Evolutionary conservation across 768 basidiomycete species (phyloP).

Genomic region (Grammothele lineata): DNA sequence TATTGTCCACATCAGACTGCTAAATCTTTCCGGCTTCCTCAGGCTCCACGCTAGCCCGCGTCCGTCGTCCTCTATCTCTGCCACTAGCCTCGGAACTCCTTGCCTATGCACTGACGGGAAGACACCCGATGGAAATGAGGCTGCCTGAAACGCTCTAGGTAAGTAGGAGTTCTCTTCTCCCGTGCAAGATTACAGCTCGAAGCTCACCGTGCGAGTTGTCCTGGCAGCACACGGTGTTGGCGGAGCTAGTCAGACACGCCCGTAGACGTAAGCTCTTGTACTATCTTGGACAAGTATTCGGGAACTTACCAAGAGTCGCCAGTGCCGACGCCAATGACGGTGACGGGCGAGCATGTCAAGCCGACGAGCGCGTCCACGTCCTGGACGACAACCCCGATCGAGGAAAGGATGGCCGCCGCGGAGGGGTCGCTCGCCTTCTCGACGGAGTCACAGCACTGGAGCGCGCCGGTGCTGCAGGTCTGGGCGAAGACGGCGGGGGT

Average conservation of each 20-base stretch:
- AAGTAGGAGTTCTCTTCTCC: too few species aligned
- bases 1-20: too few species aligned
- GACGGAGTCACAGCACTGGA: constrained; percentile 1
- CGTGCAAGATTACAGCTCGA: too few species aligned
- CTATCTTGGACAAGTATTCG: too few species aligned
- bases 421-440: not conserved
- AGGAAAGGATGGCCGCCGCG: not conserved
- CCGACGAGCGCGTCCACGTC: not conserved
- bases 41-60: too few species aligned
- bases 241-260: not conserved
- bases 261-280: too few species aligned
- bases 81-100: too few species aligned
- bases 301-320: not conserved
- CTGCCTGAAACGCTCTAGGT: too few species aligned
- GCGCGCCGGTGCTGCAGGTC: not conserved
- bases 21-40: too few species aligned
- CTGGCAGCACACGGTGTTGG: constrained; percentile 5
- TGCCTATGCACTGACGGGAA: too few species aligned
- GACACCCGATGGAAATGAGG: too few species aligned
- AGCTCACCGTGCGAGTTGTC: constrained; percentile 2
- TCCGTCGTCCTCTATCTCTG: too few species aligned
- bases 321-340: not conserved
- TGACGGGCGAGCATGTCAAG: not conserved
- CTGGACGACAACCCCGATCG: not conserved
- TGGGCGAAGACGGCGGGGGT: not conserved